Evolutionary conservation across 805 yeast species (phyloP), one percentile per base, ranked within the genome.

Genomic region (Myxozyma nipponensis): DNA sequence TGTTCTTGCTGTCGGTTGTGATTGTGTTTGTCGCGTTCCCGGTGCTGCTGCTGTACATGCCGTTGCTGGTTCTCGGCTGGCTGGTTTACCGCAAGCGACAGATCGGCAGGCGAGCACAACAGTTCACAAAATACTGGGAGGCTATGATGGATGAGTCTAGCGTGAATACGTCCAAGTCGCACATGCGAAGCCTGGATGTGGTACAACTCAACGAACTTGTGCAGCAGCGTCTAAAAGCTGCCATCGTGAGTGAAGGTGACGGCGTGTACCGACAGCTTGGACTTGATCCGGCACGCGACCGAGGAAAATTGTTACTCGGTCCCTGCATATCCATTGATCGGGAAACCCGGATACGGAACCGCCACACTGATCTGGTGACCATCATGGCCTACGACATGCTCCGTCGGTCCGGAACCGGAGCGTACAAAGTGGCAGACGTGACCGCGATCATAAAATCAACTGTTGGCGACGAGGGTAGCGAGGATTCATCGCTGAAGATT

Each of bases 241-340:
- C 57, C 17, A 39, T 53, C n/a, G 28, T 15, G 10, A 45, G 48
- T 10, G 51, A 43, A 24, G 46, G 43, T 6, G 49, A 42, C 21
- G 30, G 26, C 21, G 45, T 39, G 26, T 37, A 32, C 34, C 26
- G 10, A 4, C 47, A 44, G 36, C 42, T 53, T 13, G 52, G 52
- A 9, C 28, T 47, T 18, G 44, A 53, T 32, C 57, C 50, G 9
- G 37, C 30, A 17, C 17, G 23, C 18, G 22, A 17, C n/a, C 15
- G 30, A 10, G 41, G 45, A 6, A 32, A 26, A 30, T 22, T 52
- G 10, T 34, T 41, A 6, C 34, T 52, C 6, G 50, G 54, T 1
- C 47, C 57, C 18, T 52, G 57, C 38, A 47, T 48, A 22, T 41
- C 47, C 13, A 38, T 46, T 17, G 57, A 52, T 30, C 47, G 57